These are phyloP conservation scores for Phytopythium helicoides DNA, from an alignment of 352 stramenopile genomes.

Conservation along the genomic window DNA sequence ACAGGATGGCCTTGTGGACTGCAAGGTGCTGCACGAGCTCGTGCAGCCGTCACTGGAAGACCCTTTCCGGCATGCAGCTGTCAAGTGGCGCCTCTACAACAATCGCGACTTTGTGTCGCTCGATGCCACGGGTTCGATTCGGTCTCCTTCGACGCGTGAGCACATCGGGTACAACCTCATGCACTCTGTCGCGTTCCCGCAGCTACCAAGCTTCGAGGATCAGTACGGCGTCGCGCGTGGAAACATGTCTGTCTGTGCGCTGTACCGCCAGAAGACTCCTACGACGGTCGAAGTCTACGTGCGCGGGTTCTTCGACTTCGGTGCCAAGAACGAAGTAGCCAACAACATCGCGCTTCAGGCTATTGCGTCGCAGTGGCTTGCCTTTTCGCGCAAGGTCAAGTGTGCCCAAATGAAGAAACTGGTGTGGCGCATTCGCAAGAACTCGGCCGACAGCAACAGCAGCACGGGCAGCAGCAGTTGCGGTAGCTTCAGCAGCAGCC, in stretches of 20 bases:
- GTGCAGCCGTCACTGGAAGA: conserved; percentile 22
- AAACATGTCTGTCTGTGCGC: conserved; percentile 36
- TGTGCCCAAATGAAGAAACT: conserved; percentile 41
- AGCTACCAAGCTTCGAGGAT: conserved; percentile 23
- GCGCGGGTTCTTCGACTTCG: conserved; percentile 29
- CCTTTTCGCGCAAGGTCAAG: conserved; percentile 28
- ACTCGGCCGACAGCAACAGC: conserved; percentile 11
- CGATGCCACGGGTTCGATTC: conserved; percentile 25
- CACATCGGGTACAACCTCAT: conserved; percentile 29
- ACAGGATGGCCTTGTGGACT: conserved; percentile 27
- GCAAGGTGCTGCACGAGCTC: conserved; percentile 28
- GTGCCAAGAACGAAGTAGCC: conserved; percentile 10
- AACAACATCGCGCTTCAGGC: conserved; percentile 16
- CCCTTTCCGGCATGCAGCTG: conserved; percentile 27
- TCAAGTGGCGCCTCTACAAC: conserved; percentile 33
- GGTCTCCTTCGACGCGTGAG: conserved; percentile 14
- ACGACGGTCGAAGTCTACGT: conserved; percentile 30
- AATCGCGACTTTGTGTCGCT: conserved; percentile 35
- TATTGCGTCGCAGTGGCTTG: conserved; percentile 24
- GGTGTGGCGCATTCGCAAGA: conserved; percentile 27
- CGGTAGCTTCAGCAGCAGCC: conserved; percentile 2
- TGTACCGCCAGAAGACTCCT: conserved; percentile 28
- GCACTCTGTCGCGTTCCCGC: conserved; percentile 30
- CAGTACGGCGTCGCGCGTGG: conserved; percentile 21
- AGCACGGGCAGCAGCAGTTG: background rate